phyloP scores from a whole-genome alignment of 1,284 basidiomycete species.

The Trichosporon sp. region DNA sequence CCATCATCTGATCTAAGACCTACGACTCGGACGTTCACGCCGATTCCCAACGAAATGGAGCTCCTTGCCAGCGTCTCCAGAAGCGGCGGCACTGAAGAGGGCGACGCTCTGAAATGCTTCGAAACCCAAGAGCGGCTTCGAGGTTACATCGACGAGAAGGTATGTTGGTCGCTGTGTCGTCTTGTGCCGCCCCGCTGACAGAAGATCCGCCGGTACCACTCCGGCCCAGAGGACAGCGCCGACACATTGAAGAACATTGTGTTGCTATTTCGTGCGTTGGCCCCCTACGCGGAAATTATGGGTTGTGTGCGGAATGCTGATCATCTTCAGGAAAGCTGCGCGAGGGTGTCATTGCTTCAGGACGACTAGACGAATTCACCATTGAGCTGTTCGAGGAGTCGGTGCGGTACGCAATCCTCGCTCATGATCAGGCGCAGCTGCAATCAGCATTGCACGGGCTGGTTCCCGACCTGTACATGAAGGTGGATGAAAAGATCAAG shows the following conservation, averaged over 20 bases:
- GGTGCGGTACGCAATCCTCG: conserved; percentile 46
- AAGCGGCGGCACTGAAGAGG: conserved; percentile 52
- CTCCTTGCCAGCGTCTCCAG: conserved; percentile 47
- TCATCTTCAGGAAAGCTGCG: conserved; percentile 48
- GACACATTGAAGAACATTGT: conserved; percentile 51
- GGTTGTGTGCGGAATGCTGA: not conserved
- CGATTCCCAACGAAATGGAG: conserved; percentile 41
- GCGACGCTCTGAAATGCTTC: conserved; percentile 54
- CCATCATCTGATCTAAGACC: conserved; percentile 16
- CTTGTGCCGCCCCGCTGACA: not conserved
- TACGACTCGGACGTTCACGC: conserved; percentile 16
- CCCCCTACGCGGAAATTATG: not conserved
- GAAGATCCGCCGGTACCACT: conserved; percentile 26
- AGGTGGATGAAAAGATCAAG: conserved; percentile 28
- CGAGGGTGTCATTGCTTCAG: conserved; percentile 53
- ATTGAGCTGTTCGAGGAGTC: conserved; percentile 54
- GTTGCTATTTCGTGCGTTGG: conserved; percentile 45
- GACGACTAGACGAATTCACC: conserved; percentile 50
- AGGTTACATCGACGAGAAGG: conserved; percentile 50
- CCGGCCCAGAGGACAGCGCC: conserved; percentile 28
- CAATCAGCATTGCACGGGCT: conserved; percentile 49
- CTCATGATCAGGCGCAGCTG: conserved; percentile 47
- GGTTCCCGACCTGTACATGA: conserved; percentile 48
- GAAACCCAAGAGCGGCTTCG: conserved; percentile 47
- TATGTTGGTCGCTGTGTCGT: conserved; percentile 27